Evolutionary conservation across 345 rosid genomes (phyloP), one percentile per base, ranked within the genome.

Genomic region (Citrus inodora): DNA sequence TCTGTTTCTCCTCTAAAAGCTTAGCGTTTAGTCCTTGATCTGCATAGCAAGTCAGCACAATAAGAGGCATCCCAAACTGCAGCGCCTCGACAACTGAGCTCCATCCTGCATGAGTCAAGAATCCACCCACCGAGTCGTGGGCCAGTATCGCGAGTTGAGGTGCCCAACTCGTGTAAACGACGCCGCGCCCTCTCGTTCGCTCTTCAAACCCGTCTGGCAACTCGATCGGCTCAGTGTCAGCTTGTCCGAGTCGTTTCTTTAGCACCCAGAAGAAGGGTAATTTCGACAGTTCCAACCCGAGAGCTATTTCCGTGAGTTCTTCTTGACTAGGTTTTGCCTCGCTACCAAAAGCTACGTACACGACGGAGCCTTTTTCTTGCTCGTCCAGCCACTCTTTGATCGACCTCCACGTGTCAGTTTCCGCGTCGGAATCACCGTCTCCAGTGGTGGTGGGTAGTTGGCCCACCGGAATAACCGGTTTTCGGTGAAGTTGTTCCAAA

Each of bases 401-500:
- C 19, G 40, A 2, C 40, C 60, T 27, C 88, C 86, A 83, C 33
- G 78, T 65, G 70, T 85, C 83, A 0, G 69, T 65, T 5, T 76
- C 74, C 11, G 51, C 67, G 0, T 4, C 46, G 17, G 24, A 16
- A n/a, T 69, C 69, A 72, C 10, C 17, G 17, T 13, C 19, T n/a
- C 61, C 9, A 13, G 51, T 46, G 51, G 63, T 58, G 7, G 76
- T 87, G n/a, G 86, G 91, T 73, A 90, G 74, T 6, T 78, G 79
- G n/a, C 94, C 97, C 0, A 86, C 76, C 1, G 91, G 91, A 27
- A 90, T 53, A 46, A 87, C 85, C 9, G 86, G 87, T 68, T 84
- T 89, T 2, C 53, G 13, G 64, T 74, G 74, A 62, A 89, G 68
- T 22, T 88, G 61, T 1, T 38, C 75, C 0, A 83, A 27, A 6